Percentiles rank a stretch among this genome's conserved stretches.
Evolutionary conservation across 2,329 filamentous ascomycete genomes (phyloP).

Genomic region (Talaromyces sp.): DNA sequence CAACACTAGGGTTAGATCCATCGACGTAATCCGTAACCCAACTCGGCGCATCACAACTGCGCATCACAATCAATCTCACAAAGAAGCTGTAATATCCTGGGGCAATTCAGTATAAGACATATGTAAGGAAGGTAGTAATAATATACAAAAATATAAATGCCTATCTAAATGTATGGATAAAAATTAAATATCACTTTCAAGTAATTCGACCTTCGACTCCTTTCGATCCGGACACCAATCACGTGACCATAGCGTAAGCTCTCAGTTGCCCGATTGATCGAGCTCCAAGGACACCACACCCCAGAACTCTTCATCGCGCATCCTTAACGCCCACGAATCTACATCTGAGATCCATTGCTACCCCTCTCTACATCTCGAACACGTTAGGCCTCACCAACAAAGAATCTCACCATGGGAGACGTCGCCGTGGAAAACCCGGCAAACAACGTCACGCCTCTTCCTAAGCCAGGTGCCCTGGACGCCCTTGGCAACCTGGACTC

Average conservation of each 20-base stretch:
- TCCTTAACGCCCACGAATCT: slow-evolving; percentile 4
- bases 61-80: too few species aligned
- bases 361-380: background rate
- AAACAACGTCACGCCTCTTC: slow-evolving; percentile 74
- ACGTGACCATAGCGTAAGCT: slow-evolving; percentile 1
- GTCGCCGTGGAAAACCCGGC: slow-evolving; percentile 79
- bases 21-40: background rate
- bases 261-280: slow-evolving; percentile 3
- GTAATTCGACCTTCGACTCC: background rate
- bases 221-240: background rate
- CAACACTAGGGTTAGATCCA: background rate
- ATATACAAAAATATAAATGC: too few species aligned
- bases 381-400: background rate
- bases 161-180: too few species aligned
- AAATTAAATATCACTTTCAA: background rate
- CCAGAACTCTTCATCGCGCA: background rate
- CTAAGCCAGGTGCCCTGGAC: slow-evolving; percentile 73
- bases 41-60: background rate
- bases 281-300: slow-evolving; percentile 5
- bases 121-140: too few species aligned
- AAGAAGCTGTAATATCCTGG: too few species aligned
- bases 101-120: too few species aligned
- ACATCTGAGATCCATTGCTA: slow-evolving; percentile 1
- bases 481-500: slow-evolving; percentile 88
- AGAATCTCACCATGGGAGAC: slow-evolving; percentile 71